These are phyloP conservation scores for Saccharomyces hybrid DNA, from an alignment of 1,139 yeast genomes.

Conservation along the genomic window DNA sequence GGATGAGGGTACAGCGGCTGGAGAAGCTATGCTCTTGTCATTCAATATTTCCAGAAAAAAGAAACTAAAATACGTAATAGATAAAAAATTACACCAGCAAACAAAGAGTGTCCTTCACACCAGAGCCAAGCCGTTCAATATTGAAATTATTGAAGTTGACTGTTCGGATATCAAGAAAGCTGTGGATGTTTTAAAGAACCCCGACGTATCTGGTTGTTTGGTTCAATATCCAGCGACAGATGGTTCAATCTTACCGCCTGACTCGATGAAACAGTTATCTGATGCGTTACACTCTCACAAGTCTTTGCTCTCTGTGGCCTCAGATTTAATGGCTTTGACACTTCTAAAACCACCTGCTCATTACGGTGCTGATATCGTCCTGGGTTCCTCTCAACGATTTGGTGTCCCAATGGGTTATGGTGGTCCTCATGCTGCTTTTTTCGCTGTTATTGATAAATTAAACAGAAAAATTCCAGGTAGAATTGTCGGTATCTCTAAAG, in stretches of 20 bases:
- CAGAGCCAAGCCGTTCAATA: conserved; percentile 68
- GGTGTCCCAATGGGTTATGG: conserved; percentile 98
- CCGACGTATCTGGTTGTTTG: conserved; percentile 65
- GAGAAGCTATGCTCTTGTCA: conserved; percentile 89
- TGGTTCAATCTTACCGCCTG: conserved; percentile 53
- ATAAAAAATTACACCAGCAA: conserved; percentile 73
- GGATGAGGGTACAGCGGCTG: conserved; percentile 98
- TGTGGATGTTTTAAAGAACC: conserved; percentile 2
- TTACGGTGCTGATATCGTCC: conserved; percentile 86
- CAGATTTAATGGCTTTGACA: conserved; percentile 85
- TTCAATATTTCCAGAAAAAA: conserved; percentile 63
- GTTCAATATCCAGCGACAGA: conserved; percentile 88
- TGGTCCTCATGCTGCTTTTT: conserved; percentile 98
- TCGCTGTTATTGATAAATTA: conserved; percentile 69
- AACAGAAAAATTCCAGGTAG: conserved; percentile 96
- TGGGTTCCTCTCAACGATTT: conserved; percentile 90
- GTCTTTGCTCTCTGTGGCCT: conserved; percentile 75
- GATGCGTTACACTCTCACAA: conserved; percentile 61
- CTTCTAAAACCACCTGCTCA: conserved; percentile 74
- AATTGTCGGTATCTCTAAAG: conserved; percentile 87
- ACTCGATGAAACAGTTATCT: conserved; percentile 47
- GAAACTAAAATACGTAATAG: conserved; percentile 62
- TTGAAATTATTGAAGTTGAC: conserved; percentile 55
- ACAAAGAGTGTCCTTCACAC: conserved; percentile 71
- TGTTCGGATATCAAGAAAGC: conserved; percentile 29